phyloP scores from a whole-genome alignment of 176 grass and related monocot genomes.

The Lolium rigidum region DNA sequence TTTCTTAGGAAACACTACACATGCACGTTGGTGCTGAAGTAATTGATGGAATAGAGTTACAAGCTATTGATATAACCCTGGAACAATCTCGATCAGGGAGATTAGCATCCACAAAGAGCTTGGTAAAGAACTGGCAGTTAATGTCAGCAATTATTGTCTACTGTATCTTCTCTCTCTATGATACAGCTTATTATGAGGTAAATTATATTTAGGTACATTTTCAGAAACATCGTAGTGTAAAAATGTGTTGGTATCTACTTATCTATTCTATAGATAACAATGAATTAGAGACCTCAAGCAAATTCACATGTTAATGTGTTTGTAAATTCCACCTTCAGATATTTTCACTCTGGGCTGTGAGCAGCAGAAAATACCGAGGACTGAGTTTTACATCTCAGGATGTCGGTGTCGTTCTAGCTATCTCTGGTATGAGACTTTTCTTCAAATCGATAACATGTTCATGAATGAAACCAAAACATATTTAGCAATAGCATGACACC shows the following conservation, averaged over 20 bases:
- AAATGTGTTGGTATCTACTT: background rate
- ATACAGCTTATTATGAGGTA: conserved; percentile 69
- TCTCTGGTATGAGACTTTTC: conserved; percentile 53
- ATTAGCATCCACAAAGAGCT: conserved; percentile 33
- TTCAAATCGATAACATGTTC: background rate
- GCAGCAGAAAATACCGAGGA: conserved; percentile 54
- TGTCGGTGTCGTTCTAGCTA: conserved; percentile 58
- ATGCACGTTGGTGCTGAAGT: conserved; percentile 44
- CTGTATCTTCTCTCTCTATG: conserved; percentile 54
- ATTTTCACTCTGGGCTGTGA: conserved; percentile 74
- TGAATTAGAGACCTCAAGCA: background rate
- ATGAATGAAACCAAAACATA: background rate
- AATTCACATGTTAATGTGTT: conserved; percentile 26
- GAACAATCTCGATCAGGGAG: conserved; percentile 7
- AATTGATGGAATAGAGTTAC: conserved; percentile 48
- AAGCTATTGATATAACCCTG: conserved; percentile 5
- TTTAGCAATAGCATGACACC: background rate
- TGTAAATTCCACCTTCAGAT: conserved; percentile 51
- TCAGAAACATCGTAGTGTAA: background rate
- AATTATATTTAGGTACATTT: background rate
- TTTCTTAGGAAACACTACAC: conserved; percentile 70
- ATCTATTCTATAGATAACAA: background rate
- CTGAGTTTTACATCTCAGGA: conserved; percentile 76
- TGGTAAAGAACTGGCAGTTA: conserved; percentile 61
- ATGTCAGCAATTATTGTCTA: conserved; percentile 66